These are phyloP conservation scores for Colletotrichum siamense DNA, from an alignment of 2,329 filamentous ascomycete genomes.

Conservation along the genomic window DNA sequence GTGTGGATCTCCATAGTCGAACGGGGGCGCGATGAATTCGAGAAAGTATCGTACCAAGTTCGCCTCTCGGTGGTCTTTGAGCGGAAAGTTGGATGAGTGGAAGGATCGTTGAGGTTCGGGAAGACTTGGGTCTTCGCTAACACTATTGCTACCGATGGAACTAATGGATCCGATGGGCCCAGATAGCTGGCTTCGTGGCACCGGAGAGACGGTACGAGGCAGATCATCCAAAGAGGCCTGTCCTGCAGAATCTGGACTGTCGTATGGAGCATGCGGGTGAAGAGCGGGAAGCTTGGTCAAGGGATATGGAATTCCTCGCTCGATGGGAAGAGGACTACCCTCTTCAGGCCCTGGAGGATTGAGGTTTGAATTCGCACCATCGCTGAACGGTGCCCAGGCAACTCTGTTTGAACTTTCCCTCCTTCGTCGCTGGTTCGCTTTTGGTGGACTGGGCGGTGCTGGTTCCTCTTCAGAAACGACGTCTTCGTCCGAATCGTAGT, in stretches of 20 bases:
- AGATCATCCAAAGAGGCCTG: neutral
- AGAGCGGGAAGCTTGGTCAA: neutral
- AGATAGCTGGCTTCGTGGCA: neutral
- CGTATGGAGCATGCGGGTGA: neutral
- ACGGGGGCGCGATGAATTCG: neutral
- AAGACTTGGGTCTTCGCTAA: neutral
- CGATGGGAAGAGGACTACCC: neutral
- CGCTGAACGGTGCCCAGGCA: no score
- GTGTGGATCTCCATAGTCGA: neutral
- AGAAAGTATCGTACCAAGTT: neutral
- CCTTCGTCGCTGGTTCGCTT: neutral
- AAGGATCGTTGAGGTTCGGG: neutral
- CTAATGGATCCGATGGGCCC: neutral
- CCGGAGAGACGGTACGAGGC: neutral
- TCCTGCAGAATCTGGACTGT: neutral
- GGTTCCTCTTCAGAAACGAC: neutral
- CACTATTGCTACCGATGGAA: neutral
- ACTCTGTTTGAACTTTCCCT: neutral
- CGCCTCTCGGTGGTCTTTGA: neutral
- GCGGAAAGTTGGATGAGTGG: neutral
- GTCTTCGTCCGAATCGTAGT: slow-evolving; percentile 1
- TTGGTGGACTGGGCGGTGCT: neutral
- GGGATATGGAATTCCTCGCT: neutral
- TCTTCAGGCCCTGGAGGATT: neutral
- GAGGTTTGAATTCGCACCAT: neutral